Evolutionary conservation across 2,329 filamentous ascomycete species (phyloP).

Genomic region (Sporothrix phasma): DNA sequence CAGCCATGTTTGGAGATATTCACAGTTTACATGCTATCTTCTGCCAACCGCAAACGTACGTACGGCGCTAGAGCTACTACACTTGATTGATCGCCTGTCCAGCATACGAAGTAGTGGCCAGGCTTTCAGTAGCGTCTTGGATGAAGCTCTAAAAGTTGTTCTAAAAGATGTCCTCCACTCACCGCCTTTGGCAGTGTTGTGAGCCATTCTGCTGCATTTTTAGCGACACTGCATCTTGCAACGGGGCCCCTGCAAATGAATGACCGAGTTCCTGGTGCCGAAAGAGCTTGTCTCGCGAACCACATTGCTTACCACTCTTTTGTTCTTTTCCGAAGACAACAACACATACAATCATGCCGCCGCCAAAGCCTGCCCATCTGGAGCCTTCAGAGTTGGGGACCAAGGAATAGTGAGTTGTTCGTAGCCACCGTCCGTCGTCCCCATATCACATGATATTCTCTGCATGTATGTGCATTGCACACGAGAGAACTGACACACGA

Average conservation of each 20-base stretch:
- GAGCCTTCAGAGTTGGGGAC: conserved; percentile 74
- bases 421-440: background rate
- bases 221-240: background rate
- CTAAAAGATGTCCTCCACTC: no score
- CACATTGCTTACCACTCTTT: no score
- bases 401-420: conserved; percentile 67
- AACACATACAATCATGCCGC: background rate
- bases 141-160: background rate
- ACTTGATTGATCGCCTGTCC: no score
- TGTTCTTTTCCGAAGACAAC: background rate
- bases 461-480: background rate
- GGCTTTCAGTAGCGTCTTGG: background rate
- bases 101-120: background rate
- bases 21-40: no score
- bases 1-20: background rate
- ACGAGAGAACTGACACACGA: background rate
- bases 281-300: background rate
- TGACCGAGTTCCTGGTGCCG: background rate
- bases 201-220: conserved; percentile 6
- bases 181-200: background rate
- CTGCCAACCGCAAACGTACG: no score
- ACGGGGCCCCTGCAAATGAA: background rate
- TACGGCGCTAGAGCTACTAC: no score
- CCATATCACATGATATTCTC: background rate
- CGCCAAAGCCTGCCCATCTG: conserved; percentile 50